Percentiles rank a stretch among this genome's conserved stretches.
Evolutionary conservation across 495 filamentous ascomycete genomes (phyloP).

Genomic region (Tuber brumale): DNA sequence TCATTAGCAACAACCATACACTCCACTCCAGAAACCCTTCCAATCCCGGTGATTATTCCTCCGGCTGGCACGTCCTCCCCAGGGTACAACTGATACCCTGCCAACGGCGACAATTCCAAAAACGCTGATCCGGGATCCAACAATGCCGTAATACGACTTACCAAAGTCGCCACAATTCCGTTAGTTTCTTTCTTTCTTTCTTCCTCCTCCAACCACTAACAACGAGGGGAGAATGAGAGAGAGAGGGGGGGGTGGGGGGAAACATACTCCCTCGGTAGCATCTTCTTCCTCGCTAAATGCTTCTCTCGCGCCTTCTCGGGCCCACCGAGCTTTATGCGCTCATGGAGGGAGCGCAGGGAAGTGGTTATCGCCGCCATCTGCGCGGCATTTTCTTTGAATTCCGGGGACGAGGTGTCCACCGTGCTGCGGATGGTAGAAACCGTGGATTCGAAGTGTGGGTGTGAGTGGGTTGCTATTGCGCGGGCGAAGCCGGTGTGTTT

Average conservation of each 20-base stretch:
- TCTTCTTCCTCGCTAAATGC: slow-evolving; percentile 80
- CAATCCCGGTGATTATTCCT: slow-evolving; percentile 89
- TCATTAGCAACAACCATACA: slow-evolving; percentile 97
- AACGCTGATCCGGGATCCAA: slow-evolving; percentile 87
- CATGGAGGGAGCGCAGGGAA: slow-evolving; percentile 61
- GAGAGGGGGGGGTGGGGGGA: not conserved
- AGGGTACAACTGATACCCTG: slow-evolving; percentile 78
- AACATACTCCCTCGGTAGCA: slow-evolving; percentile 74
- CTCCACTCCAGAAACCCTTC: slow-evolving; percentile 79
- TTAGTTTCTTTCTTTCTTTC: slow-evolving; percentile 6
- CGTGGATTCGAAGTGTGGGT: slow-evolving; percentile 50
- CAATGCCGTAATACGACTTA: slow-evolving; percentile 69
- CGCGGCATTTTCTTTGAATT: slow-evolving; percentile 73
- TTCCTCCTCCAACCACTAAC: not conserved
- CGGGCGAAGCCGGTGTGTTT: slow-evolving; percentile 15
- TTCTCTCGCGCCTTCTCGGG: slow-evolving; percentile 79
- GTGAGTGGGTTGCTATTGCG: slow-evolving; percentile 45
- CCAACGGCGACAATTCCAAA: slow-evolving; percentile 80
- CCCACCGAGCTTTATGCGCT: slow-evolving; percentile 66
- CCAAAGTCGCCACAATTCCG: not conserved
- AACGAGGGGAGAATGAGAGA: not conserved
- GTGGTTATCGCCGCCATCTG: slow-evolving; percentile 69
- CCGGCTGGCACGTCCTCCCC: slow-evolving; percentile 79
- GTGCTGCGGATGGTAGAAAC: slow-evolving; percentile 70
- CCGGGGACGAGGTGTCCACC: slow-evolving; percentile 67